A percentile compares a stretch with the other conserved stretches of the same genome.
These are phyloP conservation scores for Helenozyma rhizophorensis DNA, from an alignment of 805 yeast species.

Conservation along the genomic window DNA sequence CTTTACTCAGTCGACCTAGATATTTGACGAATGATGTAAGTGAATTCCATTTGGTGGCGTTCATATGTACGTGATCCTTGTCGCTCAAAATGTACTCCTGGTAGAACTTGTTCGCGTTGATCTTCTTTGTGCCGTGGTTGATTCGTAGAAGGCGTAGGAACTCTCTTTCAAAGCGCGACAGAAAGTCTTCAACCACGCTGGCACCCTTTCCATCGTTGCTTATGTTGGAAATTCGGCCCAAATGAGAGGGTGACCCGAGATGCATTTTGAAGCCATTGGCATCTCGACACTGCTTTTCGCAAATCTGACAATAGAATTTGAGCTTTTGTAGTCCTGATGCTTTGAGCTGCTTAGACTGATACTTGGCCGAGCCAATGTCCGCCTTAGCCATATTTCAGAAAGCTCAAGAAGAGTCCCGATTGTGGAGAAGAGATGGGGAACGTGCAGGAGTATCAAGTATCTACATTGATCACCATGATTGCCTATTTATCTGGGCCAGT, in stretches of 20 bases:
- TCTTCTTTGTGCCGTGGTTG: conserved; percentile 75
- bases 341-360: conserved; percentile 70
- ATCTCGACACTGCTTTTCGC: conserved; percentile 92
- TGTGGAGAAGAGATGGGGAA: too few species aligned
- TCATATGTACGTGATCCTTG: conserved; percentile 83
- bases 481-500: too few species aligned
- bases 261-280: conserved; percentile 94
- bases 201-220: conserved; percentile 39
- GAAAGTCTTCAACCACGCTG: conserved; percentile 53
- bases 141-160: conserved; percentile 60
- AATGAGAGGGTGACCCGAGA: conserved; percentile 74
- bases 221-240: conserved; percentile 42
- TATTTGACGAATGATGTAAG: conserved; percentile 63
- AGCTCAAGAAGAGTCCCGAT: too few species aligned
- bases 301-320: conserved; percentile 84
- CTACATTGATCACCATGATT: too few species aligned
- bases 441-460: too few species aligned
- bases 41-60: conserved; percentile 77
- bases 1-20: conserved; percentile 52
- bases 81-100: conserved; percentile 79
- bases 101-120: conserved; percentile 81
- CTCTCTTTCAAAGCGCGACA: conserved; percentile 55
- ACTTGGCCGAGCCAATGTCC: conserved; percentile 50
- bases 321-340: conserved; percentile 82
- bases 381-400: conserved; percentile 31